Conservation (phyloP, 2,329 filamentous ascomycete genomes). For the Shiraia sp. region DNA sequence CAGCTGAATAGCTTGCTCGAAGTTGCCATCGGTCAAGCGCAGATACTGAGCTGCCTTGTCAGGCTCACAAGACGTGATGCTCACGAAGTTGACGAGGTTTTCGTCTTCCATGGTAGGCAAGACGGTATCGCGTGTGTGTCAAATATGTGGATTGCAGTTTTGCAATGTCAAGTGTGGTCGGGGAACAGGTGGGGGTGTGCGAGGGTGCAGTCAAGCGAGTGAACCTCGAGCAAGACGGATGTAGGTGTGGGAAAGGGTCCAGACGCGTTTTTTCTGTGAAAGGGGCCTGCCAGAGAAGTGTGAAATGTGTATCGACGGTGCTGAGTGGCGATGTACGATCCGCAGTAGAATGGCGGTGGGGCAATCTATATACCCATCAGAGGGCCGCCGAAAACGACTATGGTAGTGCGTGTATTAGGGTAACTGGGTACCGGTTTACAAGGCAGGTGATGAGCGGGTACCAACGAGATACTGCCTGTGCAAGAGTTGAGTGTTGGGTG, state of each 20-base stretch:
- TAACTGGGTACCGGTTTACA: neutral
- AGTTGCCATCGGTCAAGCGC: slow-evolving; percentile 78
- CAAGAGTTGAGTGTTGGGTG: slow-evolving; percentile 6
- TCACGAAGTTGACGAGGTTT: slow-evolving; percentile 73
- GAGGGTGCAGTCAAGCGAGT: slow-evolving; percentile 1
- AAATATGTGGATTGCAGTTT: slow-evolving; percentile 3
- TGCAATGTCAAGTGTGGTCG: neutral
- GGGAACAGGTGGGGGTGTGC: neutral
- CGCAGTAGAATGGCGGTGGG: slow-evolving; percentile 25
- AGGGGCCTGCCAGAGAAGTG: neutral
- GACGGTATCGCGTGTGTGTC: too few relatives aligned
- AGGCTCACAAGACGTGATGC: slow-evolving; percentile 76
- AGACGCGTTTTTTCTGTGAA: too few relatives aligned
- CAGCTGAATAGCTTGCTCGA: slow-evolving; percentile 83
- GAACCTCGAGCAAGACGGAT: slow-evolving; percentile 1
- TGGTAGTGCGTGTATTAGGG: slow-evolving; percentile 1
- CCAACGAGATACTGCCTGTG: slow-evolving; percentile 2
- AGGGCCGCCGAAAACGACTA: slow-evolving; percentile 3
- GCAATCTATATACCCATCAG: slow-evolving; percentile 24
- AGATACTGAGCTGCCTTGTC: slow-evolving; percentile 82
- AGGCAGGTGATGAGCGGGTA: neutral
- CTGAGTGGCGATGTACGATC: slow-evolving; percentile 10
- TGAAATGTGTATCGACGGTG: neutral
- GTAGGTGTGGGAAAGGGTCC: too few relatives aligned
- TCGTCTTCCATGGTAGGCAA: slow-evolving; percentile 51